These are phyloP conservation scores for Fusarium lateritium DNA, from an alignment of 2,329 filamentous ascomycete species.

Conservation along the genomic window DNA sequence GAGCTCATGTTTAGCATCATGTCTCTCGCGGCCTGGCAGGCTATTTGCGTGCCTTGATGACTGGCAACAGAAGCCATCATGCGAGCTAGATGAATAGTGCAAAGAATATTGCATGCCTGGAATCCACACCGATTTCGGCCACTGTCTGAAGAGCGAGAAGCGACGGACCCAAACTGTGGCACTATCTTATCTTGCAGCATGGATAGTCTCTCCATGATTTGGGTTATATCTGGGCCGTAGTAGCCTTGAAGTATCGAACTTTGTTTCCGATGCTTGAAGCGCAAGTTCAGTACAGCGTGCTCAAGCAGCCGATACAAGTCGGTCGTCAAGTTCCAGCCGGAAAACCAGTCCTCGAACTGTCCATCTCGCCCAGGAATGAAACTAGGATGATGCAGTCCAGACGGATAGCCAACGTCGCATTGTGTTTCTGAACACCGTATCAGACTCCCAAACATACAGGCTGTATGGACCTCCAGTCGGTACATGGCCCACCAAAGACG, in stretches of 20 bases:
- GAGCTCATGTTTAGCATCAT: background rate
- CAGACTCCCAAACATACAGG: slow-evolving; percentile 16
- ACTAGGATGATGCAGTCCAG: background rate
- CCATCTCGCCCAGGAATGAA: slow-evolving; percentile 2
- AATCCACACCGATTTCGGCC: slow-evolving; percentile 2
- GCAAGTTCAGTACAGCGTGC: background rate
- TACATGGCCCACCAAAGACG: slow-evolving; percentile 31
- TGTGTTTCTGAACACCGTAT: slow-evolving; percentile 21
- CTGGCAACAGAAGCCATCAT: background rate
- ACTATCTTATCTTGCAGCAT: background rate
- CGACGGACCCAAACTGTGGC: background rate
- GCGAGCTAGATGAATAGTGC: slow-evolving; percentile 3
- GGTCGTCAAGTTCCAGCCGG: background rate
- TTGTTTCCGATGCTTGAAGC: background rate
- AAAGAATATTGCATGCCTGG: slow-evolving; percentile 1
- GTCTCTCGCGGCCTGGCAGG: background rate
- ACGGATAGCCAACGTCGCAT: background rate
- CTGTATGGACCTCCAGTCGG: slow-evolving; percentile 18
- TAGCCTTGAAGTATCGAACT: background rate
- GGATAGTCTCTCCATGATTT: background rate
- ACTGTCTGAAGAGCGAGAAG: background rate
- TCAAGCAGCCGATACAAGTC: slow-evolving; percentile 7
- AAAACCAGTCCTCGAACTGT: slow-evolving; percentile 6
- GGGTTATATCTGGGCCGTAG: background rate
- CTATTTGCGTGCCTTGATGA: background rate